These are phyloP conservation scores for Craterostigma plantagineum DNA, from an alignment of 257 asterid genomes.

Conservation along the genomic window DNA sequence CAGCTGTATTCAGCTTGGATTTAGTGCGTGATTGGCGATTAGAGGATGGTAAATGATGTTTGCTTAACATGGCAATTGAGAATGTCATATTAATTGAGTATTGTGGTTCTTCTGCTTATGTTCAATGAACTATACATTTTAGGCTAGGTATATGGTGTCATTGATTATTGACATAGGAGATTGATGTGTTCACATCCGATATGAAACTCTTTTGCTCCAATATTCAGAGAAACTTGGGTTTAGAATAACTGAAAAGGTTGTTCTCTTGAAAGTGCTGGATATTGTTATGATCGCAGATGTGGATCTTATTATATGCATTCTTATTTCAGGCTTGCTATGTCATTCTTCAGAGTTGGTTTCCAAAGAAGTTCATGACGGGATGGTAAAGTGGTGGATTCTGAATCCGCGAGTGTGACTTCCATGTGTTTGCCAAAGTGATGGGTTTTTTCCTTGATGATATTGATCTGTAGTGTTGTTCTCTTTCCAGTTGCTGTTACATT, in stretches of 20 bases:
- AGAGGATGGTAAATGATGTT: no score
- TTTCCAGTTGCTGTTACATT: constrained; percentile 97
- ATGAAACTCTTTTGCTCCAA: no score
- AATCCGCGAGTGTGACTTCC: neutral
- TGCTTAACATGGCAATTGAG: no score
- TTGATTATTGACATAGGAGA: no score
- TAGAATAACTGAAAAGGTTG: neutral
- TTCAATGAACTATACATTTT: no score
- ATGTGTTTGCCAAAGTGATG: constrained; percentile 2
- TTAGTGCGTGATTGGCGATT: no score
- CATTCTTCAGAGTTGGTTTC: constrained; percentile 95
- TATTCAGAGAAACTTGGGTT: neutral
- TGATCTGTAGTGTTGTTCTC: constrained; percentile 62
- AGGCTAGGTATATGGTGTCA: no score
- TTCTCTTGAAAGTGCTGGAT: neutral
- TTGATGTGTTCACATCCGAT: no score
- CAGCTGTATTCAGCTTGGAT: no score
- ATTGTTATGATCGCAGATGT: constrained; percentile 8
- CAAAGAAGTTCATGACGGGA: constrained; percentile 99
- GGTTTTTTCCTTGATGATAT: constrained; percentile 6
- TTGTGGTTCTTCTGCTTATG: no score
- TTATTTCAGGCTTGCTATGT: constrained; percentile 78
- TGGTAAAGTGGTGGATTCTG: constrained; percentile 30
- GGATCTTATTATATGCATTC: constrained; percentile 6
- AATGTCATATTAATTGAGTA: no score